Evolutionary conservation across 768 basidiomycete genomes (phyloP).

Genomic region (Dacryopinax spathularia): DNA sequence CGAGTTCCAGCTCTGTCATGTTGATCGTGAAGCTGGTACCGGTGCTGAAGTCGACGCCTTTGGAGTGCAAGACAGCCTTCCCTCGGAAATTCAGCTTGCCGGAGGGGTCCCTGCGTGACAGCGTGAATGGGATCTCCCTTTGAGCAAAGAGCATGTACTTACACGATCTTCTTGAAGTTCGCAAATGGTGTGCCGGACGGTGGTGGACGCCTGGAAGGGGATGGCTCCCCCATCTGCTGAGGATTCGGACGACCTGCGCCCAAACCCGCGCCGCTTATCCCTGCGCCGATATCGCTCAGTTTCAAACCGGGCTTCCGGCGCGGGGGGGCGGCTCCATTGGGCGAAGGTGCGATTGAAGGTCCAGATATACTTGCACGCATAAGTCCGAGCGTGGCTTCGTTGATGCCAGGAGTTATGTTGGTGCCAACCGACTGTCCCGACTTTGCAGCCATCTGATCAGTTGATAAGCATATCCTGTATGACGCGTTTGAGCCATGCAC

Average conservation of each 20-base stretch:
- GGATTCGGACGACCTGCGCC: slow-evolving; percentile 45
- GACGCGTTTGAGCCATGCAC: slow-evolving; percentile 18
- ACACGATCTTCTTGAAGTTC: slow-evolving; percentile 91
- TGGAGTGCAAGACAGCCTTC: slow-evolving; percentile 82
- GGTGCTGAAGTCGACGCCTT: slow-evolving; percentile 78
- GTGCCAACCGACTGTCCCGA: slow-evolving; percentile 10
- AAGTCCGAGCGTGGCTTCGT: slow-evolving; percentile 31
- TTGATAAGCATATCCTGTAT: slow-evolving; percentile 17
- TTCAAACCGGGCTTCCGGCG: slow-evolving; percentile 44
- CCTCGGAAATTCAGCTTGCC: slow-evolving; percentile 89
- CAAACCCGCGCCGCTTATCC: slow-evolving; percentile 51
- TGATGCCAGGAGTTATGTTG: slow-evolving; percentile 23
- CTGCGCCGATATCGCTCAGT: slow-evolving; percentile 49
- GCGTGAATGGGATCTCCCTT: slow-evolving; percentile 2
- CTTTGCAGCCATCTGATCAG: slow-evolving; percentile 33
- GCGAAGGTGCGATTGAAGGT: slow-evolving; percentile 14
- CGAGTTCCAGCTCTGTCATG: slow-evolving; percentile 80
- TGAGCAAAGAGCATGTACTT: slow-evolving; percentile 25
- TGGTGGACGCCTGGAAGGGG: slow-evolving; percentile 7
- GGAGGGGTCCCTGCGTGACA: slow-evolving; percentile 62
- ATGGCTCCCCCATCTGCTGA: slow-evolving; percentile 21
- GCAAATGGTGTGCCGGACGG: slow-evolving; percentile 63
- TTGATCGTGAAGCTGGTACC: slow-evolving; percentile 87
- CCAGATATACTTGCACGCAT: slow-evolving; percentile 26
- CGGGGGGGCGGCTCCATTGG: slow-evolving; percentile 24